These are phyloP conservation scores for Solanum pimpinellifolium DNA, from an alignment of 257 asterid species.

Conservation along the genomic window DNA sequence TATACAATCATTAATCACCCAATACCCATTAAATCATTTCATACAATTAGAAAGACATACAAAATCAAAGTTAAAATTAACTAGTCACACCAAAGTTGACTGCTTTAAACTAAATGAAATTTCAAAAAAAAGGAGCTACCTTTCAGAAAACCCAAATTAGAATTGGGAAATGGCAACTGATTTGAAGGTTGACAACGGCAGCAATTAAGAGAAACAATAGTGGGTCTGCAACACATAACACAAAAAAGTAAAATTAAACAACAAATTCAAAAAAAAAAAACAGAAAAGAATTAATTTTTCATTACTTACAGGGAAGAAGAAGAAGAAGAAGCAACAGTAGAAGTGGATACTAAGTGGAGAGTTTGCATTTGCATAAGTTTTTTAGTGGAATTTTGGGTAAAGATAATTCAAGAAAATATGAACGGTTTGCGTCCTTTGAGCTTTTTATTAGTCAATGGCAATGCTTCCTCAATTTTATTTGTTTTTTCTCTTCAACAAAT, in stretches of 20 bases:
- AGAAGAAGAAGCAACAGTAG: background rate
- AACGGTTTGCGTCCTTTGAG: background rate
- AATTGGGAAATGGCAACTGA: background rate
- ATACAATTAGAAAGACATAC: background rate
- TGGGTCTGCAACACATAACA: background rate
- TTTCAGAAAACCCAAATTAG: background rate
- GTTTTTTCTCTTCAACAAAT: no score
- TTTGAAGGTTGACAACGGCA: background rate
- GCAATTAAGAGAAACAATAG: background rate
- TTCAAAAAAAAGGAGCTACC: background rate
- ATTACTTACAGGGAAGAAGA: constrained; percentile 1
- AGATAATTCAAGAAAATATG: background rate
- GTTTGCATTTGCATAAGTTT: background rate
- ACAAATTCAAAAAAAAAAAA: background rate
- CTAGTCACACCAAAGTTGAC: background rate
- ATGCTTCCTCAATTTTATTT: no score
- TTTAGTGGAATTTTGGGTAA: background rate
- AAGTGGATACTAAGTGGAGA: background rate
- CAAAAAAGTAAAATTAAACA: background rate
- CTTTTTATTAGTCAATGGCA: background rate
- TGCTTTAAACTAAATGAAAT: background rate
- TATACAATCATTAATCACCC: background rate
- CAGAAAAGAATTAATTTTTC: background rate
- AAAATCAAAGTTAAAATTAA: background rate
- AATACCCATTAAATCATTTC: background rate